Evolutionary conservation across 768 basidiomycete genomes (phyloP), one percentile per base, ranked within the genome.

Genomic region (Tephrocybe sp.): DNA sequence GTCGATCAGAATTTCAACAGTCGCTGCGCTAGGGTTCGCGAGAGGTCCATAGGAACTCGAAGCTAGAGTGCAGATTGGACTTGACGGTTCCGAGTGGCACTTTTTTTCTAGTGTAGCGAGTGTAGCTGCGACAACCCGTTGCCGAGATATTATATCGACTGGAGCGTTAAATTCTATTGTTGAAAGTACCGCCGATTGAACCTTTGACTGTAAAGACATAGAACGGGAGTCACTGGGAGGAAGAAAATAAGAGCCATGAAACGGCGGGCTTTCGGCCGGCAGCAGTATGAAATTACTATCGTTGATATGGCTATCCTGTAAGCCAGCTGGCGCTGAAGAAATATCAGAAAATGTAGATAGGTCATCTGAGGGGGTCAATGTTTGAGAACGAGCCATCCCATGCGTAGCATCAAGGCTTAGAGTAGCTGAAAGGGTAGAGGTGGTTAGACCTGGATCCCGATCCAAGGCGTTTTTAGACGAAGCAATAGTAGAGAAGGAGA

Each of bases 1-100:
- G 60, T 92, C 92, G 21, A 93, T 84, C 64, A 83, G 77, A 27
- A 92, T 68, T 49, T 87, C 80, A 25, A 92, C 64, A 32, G 66
- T 67, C 24, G 74, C 36, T 46, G 5, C 32, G 28, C 46, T 44
- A 26, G 28, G 32, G 27, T 39, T 30, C 31, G 27, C 1, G 12
- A 27, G 21, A 8, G 27, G 19, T 19, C 21, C 19, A 16, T 32
- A 16, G 22, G 19, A 13, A 11, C 22, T 26, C 18, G 37, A 11
- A 15, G 24, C 19, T 24, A 13, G 49, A 37, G 39, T n/a, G 21
- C 26, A 36, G 34, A 46, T 45, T 9, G 52, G 54, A 18, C 52
- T 56, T 11, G 52, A 47, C 11, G 52, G 60, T 25, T 44, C 55
- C 12, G 56, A 57, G 15, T 47, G 36, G 25, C 41, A 54, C 24